phyloP scores from a whole-genome alignment of 495 filamentous ascomycete species.

The Penicillium daleae region DNA sequence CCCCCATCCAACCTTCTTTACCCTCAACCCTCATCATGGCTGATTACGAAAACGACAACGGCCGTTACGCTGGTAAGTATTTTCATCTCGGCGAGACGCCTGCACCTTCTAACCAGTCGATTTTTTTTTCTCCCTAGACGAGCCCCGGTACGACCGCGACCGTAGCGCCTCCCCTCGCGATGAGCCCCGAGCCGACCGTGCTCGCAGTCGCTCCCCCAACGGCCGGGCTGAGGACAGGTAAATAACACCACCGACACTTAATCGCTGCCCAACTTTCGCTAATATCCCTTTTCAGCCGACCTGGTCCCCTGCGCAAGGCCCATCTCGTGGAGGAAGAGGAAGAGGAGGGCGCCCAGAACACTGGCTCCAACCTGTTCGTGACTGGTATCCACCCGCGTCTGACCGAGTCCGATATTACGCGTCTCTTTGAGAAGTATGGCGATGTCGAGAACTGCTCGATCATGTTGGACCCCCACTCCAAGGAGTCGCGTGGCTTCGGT shows the following conservation, averaged over 20 bases:
- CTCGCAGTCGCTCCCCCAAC: slow-evolving; percentile 76
- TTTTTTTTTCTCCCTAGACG: slow-evolving; percentile 54
- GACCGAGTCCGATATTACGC: slow-evolving; percentile 85
- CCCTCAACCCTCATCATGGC: slow-evolving; percentile 43
- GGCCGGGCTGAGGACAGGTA: slow-evolving; percentile 75
- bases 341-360: slow-evolving; percentile 81
- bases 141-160: slow-evolving; percentile 81
- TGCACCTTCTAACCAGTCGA: slow-evolving; percentile 7
- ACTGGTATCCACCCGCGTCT: slow-evolving; percentile 97
- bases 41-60: slow-evolving; percentile 85
- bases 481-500: slow-evolving; percentile 97
- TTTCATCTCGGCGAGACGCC: slow-evolving; percentile 17
- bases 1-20: slow-evolving; percentile 18
- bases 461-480: slow-evolving; percentile 97
- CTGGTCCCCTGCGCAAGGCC: slow-evolving; percentile 38
- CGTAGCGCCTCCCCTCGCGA: slow-evolving; percentile 93
- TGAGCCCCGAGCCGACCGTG: slow-evolving; percentile 70
- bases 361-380: slow-evolving; percentile 97
- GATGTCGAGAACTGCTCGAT: slow-evolving; percentile 99
- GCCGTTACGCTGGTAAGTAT: slow-evolving; percentile 81
- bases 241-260: slow-evolving; percentile 31
- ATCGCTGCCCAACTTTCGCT: background rate
- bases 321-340: slow-evolving; percentile 64
- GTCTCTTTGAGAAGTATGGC: slow-evolving; percentile 97
- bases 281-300: slow-evolving; percentile 14